These are phyloP conservation scores for Microsporum ferrugineum DNA, from an alignment of 2,329 filamentous ascomycete species.

Conservation along the genomic window DNA sequence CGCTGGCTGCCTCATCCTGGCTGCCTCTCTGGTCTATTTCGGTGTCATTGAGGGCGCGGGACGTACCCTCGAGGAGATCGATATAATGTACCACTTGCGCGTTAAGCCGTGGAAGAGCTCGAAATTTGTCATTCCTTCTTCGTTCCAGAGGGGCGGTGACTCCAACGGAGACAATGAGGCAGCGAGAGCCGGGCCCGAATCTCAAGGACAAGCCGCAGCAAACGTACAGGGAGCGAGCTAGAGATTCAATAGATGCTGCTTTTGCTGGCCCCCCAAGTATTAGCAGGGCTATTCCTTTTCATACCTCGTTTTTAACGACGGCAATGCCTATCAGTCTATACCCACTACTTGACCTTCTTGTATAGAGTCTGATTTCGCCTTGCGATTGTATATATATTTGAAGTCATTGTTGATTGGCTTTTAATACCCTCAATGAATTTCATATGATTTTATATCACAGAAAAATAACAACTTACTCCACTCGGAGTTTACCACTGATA, in stretches of 20 bases:
- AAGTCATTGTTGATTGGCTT: neutral
- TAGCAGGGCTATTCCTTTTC: neutral
- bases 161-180: neutral
- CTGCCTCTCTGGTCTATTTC: constrained; percentile 58
- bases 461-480: neutral
- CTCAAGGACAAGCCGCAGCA: neutral
- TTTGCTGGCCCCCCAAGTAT: neutral
- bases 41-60: constrained; percentile 66
- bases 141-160: neutral
- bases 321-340: neutral
- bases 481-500: neutral
- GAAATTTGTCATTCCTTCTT: constrained; percentile 34
- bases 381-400: neutral
- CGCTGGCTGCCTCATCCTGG: constrained; percentile 57
- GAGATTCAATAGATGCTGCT: neutral
- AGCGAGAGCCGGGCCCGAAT: neutral
- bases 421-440: neutral
- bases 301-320: neutral
- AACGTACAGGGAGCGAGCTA: neutral
- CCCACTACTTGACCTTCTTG: neutral
- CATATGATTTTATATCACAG: neutral
- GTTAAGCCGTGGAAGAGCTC: constrained; percentile 54
- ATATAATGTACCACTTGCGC: constrained; percentile 60
- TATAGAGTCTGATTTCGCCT: neutral
- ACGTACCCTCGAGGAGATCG: constrained; percentile 65